Percentiles rank a stretch among this genome's conserved stretches.
These are phyloP conservation scores for Kandelia obovata DNA, from an alignment of 345 rosid genomes.

Conservation along the genomic window DNA sequence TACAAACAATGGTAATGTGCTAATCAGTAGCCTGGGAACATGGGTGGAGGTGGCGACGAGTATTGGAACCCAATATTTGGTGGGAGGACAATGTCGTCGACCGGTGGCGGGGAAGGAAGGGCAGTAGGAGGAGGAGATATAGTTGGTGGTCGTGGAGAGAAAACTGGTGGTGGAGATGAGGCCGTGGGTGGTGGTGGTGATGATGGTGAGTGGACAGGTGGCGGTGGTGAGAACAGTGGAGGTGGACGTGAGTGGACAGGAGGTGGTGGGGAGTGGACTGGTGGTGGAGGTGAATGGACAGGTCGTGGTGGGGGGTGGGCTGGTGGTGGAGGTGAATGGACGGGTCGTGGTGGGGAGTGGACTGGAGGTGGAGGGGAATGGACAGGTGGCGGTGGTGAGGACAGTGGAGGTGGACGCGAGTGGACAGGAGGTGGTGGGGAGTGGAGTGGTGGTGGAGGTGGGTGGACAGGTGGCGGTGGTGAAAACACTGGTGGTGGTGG, in stretches of 20 bases:
- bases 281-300: background rate
- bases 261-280: background rate
- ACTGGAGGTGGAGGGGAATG: background rate
- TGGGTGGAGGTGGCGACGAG: conserved; percentile 81
- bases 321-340: background rate
- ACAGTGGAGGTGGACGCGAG: background rate
- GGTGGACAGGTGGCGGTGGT: no score
- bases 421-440: background rate
- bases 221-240: conserved; percentile 11
- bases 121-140: conserved; percentile 10
- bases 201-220: conserved; percentile 15
- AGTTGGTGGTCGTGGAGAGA: background rate
- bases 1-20: conserved; percentile 4
- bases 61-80: conserved; percentile 57
- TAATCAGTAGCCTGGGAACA: conserved; percentile 61
- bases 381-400: background rate
- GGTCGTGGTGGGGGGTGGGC: conserved; percentile 1
- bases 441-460: background rate
- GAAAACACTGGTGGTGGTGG: no score
- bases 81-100: conserved; percentile 45
- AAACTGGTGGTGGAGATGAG: conserved; percentile 13
- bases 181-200: conserved; percentile 12
- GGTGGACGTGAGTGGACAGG: conserved; percentile 7
- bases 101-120: conserved; percentile 12
- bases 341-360: background rate